Percentiles rank a stretch among this genome's conserved stretches.
Conservation (phyloP, 352 stramenopile species). For the Pythium grandisporangium region DNA sequence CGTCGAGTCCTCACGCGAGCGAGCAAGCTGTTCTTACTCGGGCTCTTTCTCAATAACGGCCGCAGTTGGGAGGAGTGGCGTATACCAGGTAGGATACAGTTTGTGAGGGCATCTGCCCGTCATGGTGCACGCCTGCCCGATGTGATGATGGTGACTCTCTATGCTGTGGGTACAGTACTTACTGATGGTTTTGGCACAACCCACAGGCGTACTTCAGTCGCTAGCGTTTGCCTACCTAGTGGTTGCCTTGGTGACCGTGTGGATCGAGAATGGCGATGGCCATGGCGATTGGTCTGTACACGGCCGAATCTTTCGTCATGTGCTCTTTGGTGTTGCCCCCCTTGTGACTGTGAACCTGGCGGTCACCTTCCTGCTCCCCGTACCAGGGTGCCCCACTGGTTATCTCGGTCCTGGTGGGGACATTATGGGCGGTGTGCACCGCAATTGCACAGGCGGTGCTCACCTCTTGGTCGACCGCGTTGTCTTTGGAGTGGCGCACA, state of each 20-base stretch:
- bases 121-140: too few relatives aligned
- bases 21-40: slow-evolving; percentile 46
- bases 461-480: slow-evolving; percentile 60
- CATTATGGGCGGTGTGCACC: slow-evolving; percentile 25
- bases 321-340: slow-evolving; percentile 17
- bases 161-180: background rate
- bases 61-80: slow-evolving; percentile 41
- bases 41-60: slow-evolving; percentile 67
- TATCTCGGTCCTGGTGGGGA: slow-evolving; percentile 65
- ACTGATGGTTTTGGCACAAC: too few relatives aligned
- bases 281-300: too few relatives aligned
- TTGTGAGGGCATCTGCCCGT: background rate
- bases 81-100: slow-evolving; percentile 33
- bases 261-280: too few relatives aligned
- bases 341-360: slow-evolving; percentile 39
- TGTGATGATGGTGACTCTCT: background rate
- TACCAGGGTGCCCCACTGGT: slow-evolving; percentile 58
- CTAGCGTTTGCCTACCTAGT: slow-evolving; percentile 39
- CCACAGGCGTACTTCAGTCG: slow-evolving; percentile 63
- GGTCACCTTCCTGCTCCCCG: slow-evolving; percentile 35
- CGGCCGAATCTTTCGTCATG: slow-evolving; percentile 10
- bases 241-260: too few relatives aligned
- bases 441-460: slow-evolving; percentile 68
- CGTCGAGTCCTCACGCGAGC: slow-evolving; percentile 15
- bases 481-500: slow-evolving; percentile 46